Percentiles rank a stretch among this genome's conserved stretches.
Evolutionary conservation across 2,329 filamentous ascomycete genomes (phyloP).

Genomic region (Aspergillus costaricaensis): DNA sequence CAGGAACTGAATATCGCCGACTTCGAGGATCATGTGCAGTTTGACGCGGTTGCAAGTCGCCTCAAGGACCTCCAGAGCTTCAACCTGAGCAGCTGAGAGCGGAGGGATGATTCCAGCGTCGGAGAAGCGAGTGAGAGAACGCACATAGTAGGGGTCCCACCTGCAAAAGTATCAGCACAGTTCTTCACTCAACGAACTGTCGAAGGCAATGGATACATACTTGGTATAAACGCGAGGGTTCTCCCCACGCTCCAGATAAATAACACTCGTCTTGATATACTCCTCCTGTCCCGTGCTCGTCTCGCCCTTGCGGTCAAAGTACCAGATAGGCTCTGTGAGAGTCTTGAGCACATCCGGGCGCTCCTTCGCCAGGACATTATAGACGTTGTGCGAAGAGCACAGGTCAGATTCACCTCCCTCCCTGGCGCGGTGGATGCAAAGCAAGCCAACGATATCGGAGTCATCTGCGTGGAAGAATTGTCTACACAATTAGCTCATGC

Average conservation of each 20-base stretch:
- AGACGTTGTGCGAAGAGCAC: constrained; percentile 75
- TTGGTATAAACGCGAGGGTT: constrained; percentile 74
- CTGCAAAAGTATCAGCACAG: constrained; percentile 14
- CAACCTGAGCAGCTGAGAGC: constrained; percentile 67
- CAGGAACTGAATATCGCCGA: constrained; percentile 86
- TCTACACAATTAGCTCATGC: constrained; percentile 33
- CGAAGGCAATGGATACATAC: constrained; percentile 33
- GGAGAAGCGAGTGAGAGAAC: constrained; percentile 72
- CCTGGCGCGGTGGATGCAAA: constrained; percentile 75
- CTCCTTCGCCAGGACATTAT: constrained; percentile 74
- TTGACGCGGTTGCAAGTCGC: constrained; percentile 71
- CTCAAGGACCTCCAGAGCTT: constrained; percentile 71
- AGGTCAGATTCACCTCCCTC: constrained; percentile 86
- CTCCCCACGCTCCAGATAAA: constrained; percentile 72
- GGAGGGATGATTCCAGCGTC: constrained; percentile 72
- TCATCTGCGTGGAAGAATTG: constrained; percentile 89
- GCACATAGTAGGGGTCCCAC: constrained; percentile 88
- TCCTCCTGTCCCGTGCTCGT: constrained; percentile 71
- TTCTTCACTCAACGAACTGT: neutral
- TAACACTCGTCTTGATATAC: constrained; percentile 70
- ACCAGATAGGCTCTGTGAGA: constrained; percentile 79
- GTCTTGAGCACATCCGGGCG: constrained; percentile 76
- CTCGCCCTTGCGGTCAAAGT: constrained; percentile 90
- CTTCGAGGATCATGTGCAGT: constrained; percentile 81
- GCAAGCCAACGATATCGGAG: constrained; percentile 76